Base-by-base conservation (phyloP, 2,329 filamentous ascomycete genomes). In the Pseudogymnoascus sp. region DNA sequence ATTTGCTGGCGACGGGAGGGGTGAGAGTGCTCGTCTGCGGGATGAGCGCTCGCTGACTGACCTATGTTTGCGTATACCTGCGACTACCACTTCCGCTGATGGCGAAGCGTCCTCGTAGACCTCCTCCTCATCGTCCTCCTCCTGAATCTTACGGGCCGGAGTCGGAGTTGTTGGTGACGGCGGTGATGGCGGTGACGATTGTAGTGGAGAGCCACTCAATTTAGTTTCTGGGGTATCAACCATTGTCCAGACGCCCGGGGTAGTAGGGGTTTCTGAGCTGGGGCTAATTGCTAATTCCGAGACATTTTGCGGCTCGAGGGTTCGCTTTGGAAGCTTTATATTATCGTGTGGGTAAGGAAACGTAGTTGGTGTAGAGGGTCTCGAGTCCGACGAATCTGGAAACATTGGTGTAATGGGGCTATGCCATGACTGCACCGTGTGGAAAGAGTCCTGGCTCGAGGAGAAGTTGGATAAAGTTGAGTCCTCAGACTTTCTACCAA, bases 1-100 rank as follows among this genome's bases (percentile, higher is more conserved):
- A 64, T 87, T 89, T 5, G 87, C 86, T 0, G 87, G 79, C 1
- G 87, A 82, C 2, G 89, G 88, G 66, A 92, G 79, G 0, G 89
- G 87, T 0, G 88, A 88, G 6, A 89, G 77, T 7, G 82, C 82
- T 38, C 84, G 82, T 64, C 81, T 79, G 63, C 80, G 64, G 78
- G 2, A 79, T 77, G 50, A 70, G 68, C 68, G 67, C 73, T 60
- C 64, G 74, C 64, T 66, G 74, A 69, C 25, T 73, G 66, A 16
- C 59, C 3, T 65, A 1, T 28, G 44, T n/a, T 25, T 50, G 44
- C 44, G 44, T n/a, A 23, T n/a, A 25, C 28, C 44, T 50, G 44
- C 14, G 21, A 28, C 44, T 28, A 10, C 44, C 4, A 28, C 23
- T 28, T 50, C 44, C 44, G 23, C 44, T 50, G 44, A 50, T 28